Percentiles rank a stretch among this genome's conserved stretches.
Evolutionary conservation across 2,329 filamentous ascomycete genomes (phyloP).

Genomic region (Penicillium capsulatum): DNA sequence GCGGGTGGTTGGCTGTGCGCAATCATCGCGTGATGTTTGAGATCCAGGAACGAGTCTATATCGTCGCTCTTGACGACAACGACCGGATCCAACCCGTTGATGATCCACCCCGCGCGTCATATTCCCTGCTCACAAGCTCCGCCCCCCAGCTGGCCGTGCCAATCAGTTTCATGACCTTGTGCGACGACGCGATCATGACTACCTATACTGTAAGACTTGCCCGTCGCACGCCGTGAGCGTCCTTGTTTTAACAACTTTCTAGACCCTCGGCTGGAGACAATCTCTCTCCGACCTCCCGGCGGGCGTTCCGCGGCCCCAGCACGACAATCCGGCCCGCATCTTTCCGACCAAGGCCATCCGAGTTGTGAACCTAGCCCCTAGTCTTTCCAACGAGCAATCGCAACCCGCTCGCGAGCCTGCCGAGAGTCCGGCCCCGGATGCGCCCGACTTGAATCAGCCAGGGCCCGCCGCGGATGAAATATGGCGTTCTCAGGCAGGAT

Average conservation of each 20-base stretch:
- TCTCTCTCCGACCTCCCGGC: constrained; percentile 17
- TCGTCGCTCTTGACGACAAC: constrained; percentile 40
- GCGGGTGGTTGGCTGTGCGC: constrained; percentile 45
- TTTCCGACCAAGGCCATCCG: constrained; percentile 43
- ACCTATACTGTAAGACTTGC: constrained; percentile 38
- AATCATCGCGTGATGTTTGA: constrained; percentile 45
- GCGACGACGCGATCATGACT: constrained; percentile 47
- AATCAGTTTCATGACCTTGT: constrained; percentile 47
- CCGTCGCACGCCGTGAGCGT: too few relatives aligned
- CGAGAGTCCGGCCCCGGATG: constrained; percentile 1
- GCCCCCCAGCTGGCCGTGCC: constrained; percentile 40
- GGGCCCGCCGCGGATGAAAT: constrained; percentile 13
- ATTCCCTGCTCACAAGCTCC: constrained; percentile 35
- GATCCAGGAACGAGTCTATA: constrained; percentile 42
- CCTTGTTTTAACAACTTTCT: neutral
- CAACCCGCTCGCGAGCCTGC: constrained; percentile 1
- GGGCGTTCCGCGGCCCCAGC: constrained; percentile 10
- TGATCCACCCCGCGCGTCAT: constrained; percentile 25
- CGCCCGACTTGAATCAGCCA: constrained; percentile 4
- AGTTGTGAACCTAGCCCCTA: constrained; percentile 37
- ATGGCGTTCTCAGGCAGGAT: constrained; percentile 19
- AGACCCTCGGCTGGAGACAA: constrained; percentile 33
- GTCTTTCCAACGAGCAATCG: constrained; percentile 8
- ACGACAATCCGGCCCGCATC: constrained; percentile 28
- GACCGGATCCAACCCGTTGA: constrained; percentile 24